Percentiles rank a stretch among this genome's conserved stretches.
Evolutionary conservation across 352 stramenopile genomes (phyloP).

Genomic region (Phytophthora colocasiae): DNA sequence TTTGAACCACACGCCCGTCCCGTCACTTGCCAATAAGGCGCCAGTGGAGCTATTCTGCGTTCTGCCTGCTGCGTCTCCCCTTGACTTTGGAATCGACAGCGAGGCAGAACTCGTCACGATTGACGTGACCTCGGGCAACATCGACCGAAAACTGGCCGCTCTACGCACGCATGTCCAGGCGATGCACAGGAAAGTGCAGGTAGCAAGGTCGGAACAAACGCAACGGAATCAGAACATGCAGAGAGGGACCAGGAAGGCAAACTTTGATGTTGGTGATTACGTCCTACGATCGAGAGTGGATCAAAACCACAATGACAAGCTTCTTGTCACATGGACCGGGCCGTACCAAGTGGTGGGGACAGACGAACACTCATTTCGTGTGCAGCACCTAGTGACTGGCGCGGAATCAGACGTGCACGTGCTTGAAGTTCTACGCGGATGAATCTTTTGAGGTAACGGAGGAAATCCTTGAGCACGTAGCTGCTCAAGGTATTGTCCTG

Average conservation of each 20-base stretch:
- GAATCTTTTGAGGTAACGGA: slow-evolving; percentile 30
- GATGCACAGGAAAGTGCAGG: slow-evolving; percentile 25
- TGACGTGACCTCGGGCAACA: no score
- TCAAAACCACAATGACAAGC: slow-evolving; percentile 35
- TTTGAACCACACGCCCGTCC: background rate
- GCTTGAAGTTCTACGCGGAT: slow-evolving; percentile 45
- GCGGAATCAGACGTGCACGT: slow-evolving; percentile 34
- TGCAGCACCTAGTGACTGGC: slow-evolving; percentile 27
- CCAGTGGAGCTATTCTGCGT: slow-evolving; percentile 36
- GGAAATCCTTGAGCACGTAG: slow-evolving; percentile 34
- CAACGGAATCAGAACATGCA: slow-evolving; percentile 18
- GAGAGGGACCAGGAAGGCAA: slow-evolving; percentile 6
- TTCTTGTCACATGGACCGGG: slow-evolving; percentile 38
- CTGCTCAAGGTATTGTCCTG: slow-evolving; percentile 31
- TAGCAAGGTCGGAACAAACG: slow-evolving; percentile 10
- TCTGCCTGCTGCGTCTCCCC: background rate
- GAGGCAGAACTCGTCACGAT: no score
- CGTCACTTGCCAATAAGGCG: slow-evolving; percentile 24
- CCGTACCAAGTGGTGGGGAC: slow-evolving; percentile 30
- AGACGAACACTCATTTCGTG: slow-evolving; percentile 28
- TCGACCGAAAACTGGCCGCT: background rate
- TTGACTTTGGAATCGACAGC: slow-evolving; percentile 8
- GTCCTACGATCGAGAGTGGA: slow-evolving; percentile 42
- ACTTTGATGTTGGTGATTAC: slow-evolving; percentile 38
- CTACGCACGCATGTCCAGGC: background rate